phyloP scores from a whole-genome alignment of 805 yeast species.

The Torulaspora microellipsoides region DNA sequence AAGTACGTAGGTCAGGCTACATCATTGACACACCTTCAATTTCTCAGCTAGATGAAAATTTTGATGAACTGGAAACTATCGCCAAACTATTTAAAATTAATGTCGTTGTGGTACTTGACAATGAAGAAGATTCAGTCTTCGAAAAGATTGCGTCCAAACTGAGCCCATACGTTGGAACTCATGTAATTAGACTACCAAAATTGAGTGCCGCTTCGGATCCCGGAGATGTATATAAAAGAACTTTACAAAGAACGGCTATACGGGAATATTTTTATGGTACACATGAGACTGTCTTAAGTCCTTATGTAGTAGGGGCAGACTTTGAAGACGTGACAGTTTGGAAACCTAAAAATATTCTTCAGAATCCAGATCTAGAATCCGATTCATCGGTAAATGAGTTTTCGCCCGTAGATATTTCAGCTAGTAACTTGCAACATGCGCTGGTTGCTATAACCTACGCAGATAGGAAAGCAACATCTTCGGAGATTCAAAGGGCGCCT shows the following conservation, averaged over 20 bases:
- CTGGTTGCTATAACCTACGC: constrained; percentile 63
- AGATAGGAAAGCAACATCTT: constrained; percentile 42
- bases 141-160: constrained; percentile 15
- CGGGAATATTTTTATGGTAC: constrained; percentile 89
- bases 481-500: constrained; percentile 48
- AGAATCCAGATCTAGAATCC: constrained; percentile 11
- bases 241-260: constrained; percentile 69
- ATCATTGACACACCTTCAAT: constrained; percentile 32
- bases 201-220: constrained; percentile 75
- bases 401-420: constrained; percentile 41
- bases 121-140: constrained; percentile 13
- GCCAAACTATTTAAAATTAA: constrained; percentile 22
- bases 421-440: constrained; percentile 65
- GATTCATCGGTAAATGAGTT: constrained; percentile 25
- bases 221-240: constrained; percentile 64
- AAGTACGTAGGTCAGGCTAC: constrained; percentile 33
- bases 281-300: constrained; percentile 61
- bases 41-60: constrained; percentile 17
- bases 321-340: constrained; percentile 56
- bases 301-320: constrained; percentile 77
- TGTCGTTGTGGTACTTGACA: constrained; percentile 20
- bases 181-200: constrained; percentile 54
- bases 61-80: constrained; percentile 16
- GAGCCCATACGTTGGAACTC: constrained; percentile 11
- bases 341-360: constrained; percentile 45